Percentiles rank a stretch among this genome's conserved stretches.
Evolutionary conservation across 495 filamentous ascomycete species (phyloP).

Genomic region (Sabuloglossum arenarium): DNA sequence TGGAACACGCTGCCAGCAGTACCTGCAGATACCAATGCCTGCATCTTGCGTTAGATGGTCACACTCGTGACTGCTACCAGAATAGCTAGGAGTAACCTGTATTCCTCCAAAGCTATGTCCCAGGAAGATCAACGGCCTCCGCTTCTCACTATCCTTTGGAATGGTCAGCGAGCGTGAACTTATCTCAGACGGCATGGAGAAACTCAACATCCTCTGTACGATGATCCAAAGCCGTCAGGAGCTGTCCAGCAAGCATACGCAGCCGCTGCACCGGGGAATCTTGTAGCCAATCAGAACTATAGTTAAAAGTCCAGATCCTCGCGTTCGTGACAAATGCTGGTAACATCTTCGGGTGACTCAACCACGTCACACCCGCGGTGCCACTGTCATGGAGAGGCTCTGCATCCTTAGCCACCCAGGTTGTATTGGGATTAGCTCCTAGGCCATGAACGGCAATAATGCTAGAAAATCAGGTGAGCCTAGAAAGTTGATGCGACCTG

Average conservation of each 20-base stretch:
- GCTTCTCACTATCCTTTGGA: not conserved
- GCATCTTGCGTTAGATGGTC: not conserved
- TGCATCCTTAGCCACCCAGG: not conserved
- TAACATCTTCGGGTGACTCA: not conserved
- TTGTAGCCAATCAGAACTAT: conserved; percentile 3
- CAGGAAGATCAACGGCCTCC: conserved; percentile 3
- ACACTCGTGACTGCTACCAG: not conserved
- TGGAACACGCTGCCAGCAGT: not conserved
- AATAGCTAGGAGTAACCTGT: not conserved
- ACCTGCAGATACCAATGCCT: not conserved
- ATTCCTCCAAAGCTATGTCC: conserved; percentile 6
- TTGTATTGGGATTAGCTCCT: conserved; percentile 3
- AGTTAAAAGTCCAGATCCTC: conserved; percentile 2
- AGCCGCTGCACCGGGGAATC: not conserved
- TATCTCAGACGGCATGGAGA: not conserved
- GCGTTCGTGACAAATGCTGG: not conserved
- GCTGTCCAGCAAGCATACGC: not conserved
- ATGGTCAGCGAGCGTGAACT: not conserved
- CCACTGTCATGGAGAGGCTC: not conserved
- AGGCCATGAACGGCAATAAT: conserved; percentile 7
- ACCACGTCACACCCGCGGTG: not conserved
- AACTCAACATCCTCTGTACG: not conserved
- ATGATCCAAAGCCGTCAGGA: not conserved
- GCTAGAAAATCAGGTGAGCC: not conserved
- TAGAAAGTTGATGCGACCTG: not conserved